These are phyloP conservation scores for Echium plantagineum DNA, from an alignment of 257 asterid genomes.

Conservation along the genomic window DNA sequence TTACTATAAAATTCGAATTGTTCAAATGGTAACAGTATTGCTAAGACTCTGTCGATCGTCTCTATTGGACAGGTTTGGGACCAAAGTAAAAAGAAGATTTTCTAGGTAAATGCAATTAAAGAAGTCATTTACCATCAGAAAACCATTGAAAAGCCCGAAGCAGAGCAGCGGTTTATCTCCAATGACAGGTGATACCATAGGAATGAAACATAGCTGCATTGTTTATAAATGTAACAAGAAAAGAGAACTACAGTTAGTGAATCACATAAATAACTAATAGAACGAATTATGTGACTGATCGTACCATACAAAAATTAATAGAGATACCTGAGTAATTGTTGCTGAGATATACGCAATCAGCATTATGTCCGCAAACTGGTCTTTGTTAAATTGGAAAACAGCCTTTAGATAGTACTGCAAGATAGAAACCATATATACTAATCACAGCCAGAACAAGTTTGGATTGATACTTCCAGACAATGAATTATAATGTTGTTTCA, in stretches of 20 bases:
- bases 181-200: background rate
- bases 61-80: background rate
- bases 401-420: constrained; percentile 85
- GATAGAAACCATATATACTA: background rate
- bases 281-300: background rate
- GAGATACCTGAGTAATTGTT: constrained; percentile 58
- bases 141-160: background rate
- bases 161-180: background rate
- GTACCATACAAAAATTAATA: background rate
- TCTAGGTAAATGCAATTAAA: background rate
- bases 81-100: background rate
- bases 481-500: too few species aligned
- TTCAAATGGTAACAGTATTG: background rate
- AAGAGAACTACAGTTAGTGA: background rate
- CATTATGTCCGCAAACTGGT: constrained; percentile 90
- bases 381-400: constrained; percentile 76
- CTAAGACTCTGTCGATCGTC: background rate
- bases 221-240: background rate
- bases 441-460: background rate
- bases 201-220: background rate
- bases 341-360: constrained; percentile 72
- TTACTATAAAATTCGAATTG: background rate
- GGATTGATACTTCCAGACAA: background rate
- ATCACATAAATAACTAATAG: background rate
- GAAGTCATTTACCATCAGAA: background rate